Base-by-base conservation (phyloP, 2,329 filamentous ascomycete species). In the Fusarium setosum region DNA sequence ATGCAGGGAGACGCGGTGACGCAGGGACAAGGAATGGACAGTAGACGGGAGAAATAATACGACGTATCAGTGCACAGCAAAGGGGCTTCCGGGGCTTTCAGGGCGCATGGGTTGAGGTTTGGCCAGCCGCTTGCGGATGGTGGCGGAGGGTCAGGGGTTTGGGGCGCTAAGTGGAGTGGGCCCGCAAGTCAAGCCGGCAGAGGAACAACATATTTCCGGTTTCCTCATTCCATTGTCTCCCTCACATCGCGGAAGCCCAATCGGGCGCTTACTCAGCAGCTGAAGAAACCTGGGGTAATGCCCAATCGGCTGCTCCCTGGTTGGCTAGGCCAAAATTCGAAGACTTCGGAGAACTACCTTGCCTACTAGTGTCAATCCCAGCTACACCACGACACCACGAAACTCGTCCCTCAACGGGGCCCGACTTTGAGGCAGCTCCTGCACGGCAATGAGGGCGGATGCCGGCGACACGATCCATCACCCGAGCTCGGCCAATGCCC, bases 401-500 rank as follows among this genome's bases (percentile, higher is more conserved):
- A n/a, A 17, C 20, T 21, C 17, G 17, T 40, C 21, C 24, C 26
- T 32, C 35, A n/a, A 40, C 56, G 40, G 52, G 34, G 23, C 31
- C n/a, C 52, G 47, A 45, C 38, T 13, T 15, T 40, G 41, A 61
- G 42, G 50, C 37, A 31, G 18, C 6, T 24, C 45, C 26, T 13
- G 18, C 18, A 18, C 40, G 58, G 48, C 42, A 20, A 68, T 63
- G 63, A 50, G 45, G 44, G 47, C 53, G 53, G 21, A 56, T 56
- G 44, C 41, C 47, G 42, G 37, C 38, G 42, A 31, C 32, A 32
- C 44, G 29, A 32, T 20, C 31, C 17, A 50, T 44, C 31, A 31
- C 26, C 29, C 38, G 51, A 62, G 51, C 35, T 32, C 24, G 24
- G 41, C 52, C 70, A 70, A 79, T 79, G 77, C 68, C 74, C 51